Evolutionary conservation across 768 basidiomycete species (phyloP).

Genomic region (Collybia mongolica): DNA sequence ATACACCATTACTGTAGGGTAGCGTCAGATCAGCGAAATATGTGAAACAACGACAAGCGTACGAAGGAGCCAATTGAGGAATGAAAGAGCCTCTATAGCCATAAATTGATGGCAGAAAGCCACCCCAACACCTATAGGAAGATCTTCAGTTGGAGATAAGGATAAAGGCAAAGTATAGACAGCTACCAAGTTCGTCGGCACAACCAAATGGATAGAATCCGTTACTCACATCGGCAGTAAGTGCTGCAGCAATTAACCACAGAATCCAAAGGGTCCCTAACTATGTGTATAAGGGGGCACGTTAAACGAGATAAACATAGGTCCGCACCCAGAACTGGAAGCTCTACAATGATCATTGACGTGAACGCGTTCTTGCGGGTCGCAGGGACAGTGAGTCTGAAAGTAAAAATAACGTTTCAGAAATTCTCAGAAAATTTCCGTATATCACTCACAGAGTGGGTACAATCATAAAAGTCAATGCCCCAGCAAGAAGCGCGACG

Average conservation of each 20-base stretch:
- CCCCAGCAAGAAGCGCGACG: conserved; percentile 9
- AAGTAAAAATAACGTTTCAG: background rate
- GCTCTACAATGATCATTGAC: conserved; percentile 13
- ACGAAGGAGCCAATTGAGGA: conserved; percentile 13
- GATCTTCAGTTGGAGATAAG: background rate
- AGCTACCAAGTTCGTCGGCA: background rate
- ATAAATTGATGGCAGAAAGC: conserved; percentile 12
- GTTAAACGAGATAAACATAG: conserved; percentile 3
- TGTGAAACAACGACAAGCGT: background rate
- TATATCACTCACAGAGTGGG: conserved; percentile 9
- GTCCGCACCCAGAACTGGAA: background rate
- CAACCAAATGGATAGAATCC: conserved; percentile 12
- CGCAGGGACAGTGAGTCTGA: conserved; percentile 10
- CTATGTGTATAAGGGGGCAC: no score
- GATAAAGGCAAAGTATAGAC: background rate
- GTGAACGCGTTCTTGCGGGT: conserved; percentile 11
- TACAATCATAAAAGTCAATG: conserved; percentile 4
- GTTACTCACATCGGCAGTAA: conserved; percentile 6
- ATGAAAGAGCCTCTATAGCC: conserved; percentile 13
- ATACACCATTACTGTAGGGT: conserved; percentile 11
- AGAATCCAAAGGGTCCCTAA: conserved; percentile 12
- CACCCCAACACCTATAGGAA: background rate
- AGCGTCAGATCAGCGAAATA: background rate
- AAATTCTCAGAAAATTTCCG: background rate
- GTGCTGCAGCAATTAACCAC: conserved; percentile 9